Base-by-base conservation (phyloP, 1,284 basidiomycete genomes). In the Ganoderma resinaceum region DNA sequence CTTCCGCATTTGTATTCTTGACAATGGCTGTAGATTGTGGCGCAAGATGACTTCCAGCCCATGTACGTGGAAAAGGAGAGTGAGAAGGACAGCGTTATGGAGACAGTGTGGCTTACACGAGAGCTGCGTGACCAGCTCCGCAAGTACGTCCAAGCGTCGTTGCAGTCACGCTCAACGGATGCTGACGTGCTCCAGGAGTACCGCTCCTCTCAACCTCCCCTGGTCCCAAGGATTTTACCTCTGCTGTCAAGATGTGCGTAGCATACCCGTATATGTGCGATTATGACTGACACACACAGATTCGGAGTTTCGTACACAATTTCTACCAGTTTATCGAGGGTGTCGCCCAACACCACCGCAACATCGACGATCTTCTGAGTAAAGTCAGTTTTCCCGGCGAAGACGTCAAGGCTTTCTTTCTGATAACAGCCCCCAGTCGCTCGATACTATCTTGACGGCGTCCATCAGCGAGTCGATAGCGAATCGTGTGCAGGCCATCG, bases 261-360 rank as follows among this genome's bases (percentile, higher is more conserved):
- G 38, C 29, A 40, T 9, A n/a, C 20, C 26, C 11, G 61, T 33
- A 8, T 26, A 52, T 9, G 35, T 18, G n/a, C 55, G 55, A 38
- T 53, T 29, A 33, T 55, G 65, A 46, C 57, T 20, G 26, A 26
- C 14, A 35, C 31, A 20, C 3, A 55, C 76, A 95, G 90, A 96
- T 99, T 69, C 91, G 96, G 43, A 89, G 87, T 61, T 98, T 98
- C 76, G 95, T 98, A 35, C 94, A 97, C 75, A 95, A 96, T 76
- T 99, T 99, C 83, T 98, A 99, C 79, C 91, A 95, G 46, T 99
- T 99, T 78, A 91, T 96, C 0, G 97, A 99, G 74, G 97, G 97
- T 2, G 94, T 98, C 11, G 91, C 92, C 1, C 94, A 97, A 78
- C 93, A 96, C 70, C 94, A 96, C 77, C 87, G 94, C 49, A 95